Conservation (phyloP, 148 eudicot genomes). For the Chenopodium album region DNA sequence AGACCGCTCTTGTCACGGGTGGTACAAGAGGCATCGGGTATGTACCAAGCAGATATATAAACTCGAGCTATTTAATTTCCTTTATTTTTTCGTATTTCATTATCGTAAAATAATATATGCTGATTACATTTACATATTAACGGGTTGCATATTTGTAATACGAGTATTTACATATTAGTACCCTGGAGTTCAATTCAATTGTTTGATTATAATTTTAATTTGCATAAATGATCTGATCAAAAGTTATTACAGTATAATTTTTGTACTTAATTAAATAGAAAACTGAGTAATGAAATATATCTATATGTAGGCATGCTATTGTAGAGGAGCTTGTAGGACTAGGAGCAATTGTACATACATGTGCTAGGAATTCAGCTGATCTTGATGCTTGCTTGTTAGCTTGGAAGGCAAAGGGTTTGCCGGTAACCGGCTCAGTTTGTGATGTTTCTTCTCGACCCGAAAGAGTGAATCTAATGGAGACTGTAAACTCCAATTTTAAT, state of each 20-base stretch:
- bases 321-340: slow-evolving; percentile 31
- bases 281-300: neutral
- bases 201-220: no score
- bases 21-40: slow-evolving; percentile 21
- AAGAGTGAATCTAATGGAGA: slow-evolving; percentile 20
- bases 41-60: neutral
- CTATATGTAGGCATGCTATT: slow-evolving; percentile 20
- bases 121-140: neutral
- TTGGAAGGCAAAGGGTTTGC: slow-evolving; percentile 28
- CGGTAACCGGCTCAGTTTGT: slow-evolving; percentile 27
- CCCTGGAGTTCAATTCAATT: no score
- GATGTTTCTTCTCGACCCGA: slow-evolving; percentile 28
- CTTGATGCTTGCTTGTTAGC: slow-evolving; percentile 16
- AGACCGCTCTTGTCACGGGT: slow-evolving; percentile 19
- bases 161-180: no score
- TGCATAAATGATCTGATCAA: neutral
- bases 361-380: slow-evolving; percentile 22
- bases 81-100: neutral
- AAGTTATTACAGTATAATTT: neutral
- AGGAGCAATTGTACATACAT: slow-evolving; percentile 30
- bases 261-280: no score
- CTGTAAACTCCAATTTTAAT: slow-evolving; percentile 6
- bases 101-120: no score
- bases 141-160: no score
- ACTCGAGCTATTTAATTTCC: neutral